Conservation (phyloP, 345 rosid species). For the Hevea brasiliensis region DNA sequence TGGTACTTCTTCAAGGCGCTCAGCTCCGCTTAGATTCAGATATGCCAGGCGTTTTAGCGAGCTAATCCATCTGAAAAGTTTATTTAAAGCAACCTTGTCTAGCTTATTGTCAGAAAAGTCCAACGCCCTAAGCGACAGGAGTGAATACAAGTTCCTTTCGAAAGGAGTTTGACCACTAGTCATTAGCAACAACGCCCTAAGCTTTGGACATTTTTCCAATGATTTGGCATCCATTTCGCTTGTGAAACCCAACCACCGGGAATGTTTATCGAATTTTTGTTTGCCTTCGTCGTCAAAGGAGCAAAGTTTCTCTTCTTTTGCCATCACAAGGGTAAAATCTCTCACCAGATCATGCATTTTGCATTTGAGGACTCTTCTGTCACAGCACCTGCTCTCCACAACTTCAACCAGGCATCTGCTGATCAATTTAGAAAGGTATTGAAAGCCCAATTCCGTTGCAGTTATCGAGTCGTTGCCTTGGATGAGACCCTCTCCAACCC, state of each 20-base stretch:
- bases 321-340: neutral
- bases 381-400: neutral
- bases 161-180: neutral
- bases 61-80: neutral
- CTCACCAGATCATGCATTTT: neutral
- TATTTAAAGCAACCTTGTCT: neutral
- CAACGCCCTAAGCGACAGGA: neutral
- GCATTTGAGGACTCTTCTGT: neutral
- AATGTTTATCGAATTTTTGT: neutral
- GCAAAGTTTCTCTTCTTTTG: neutral
- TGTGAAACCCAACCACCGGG: neutral
- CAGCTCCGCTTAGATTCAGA: constrained; percentile 7
- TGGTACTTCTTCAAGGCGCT: neutral
- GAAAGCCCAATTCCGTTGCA: neutral
- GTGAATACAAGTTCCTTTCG: neutral
- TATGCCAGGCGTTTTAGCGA: constrained; percentile 14
- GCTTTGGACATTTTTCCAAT: neutral
- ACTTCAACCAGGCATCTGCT: neutral
- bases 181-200: neutral
- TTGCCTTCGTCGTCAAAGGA: neutral
- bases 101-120: neutral
- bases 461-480: neutral
- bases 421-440: neutral
- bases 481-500: neutral
- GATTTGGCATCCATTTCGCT: neutral